These are phyloP conservation scores for Pluteus cervinus DNA, from an alignment of 768 basidiomycete species.

Conservation along the genomic window DNA sequence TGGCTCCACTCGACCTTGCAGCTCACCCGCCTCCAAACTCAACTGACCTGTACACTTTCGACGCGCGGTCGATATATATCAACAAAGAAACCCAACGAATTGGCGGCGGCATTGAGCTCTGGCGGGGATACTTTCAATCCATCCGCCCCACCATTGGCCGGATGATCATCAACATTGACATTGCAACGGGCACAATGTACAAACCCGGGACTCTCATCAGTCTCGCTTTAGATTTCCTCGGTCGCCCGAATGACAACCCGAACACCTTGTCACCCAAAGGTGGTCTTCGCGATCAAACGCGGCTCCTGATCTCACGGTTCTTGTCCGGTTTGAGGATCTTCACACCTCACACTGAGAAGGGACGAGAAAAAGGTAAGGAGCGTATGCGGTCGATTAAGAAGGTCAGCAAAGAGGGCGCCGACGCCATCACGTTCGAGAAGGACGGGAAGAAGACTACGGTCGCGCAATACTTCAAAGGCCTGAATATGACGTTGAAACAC, in stretches of 20 bases:
- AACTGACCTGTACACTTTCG: conserved; percentile 63
- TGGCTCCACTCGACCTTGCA: no score
- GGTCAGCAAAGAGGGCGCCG: conserved; percentile 45
- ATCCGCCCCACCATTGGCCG: conserved; percentile 59
- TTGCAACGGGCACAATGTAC: conserved; percentile 74
- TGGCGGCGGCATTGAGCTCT: conserved; percentile 60
- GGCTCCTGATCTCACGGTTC: conserved; percentile 33
- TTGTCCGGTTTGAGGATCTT: conserved; percentile 28
- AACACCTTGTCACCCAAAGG: conserved; percentile 23
- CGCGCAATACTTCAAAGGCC: conserved; percentile 13
- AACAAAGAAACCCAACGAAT: conserved; percentile 43
- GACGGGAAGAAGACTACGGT: conserved; percentile 30
- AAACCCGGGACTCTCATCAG: conserved; percentile 53
- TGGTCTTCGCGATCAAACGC: conserved; percentile 42
- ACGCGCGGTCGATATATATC: conserved; percentile 72
- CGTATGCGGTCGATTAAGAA: conserved; percentile 46
- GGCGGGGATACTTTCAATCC: conserved; percentile 81
- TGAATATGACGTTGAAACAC: conserved; percentile 28
- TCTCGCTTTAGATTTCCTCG: conserved; percentile 52
- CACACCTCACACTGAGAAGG: no score
- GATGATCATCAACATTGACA: conserved; percentile 72
- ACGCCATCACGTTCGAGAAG: conserved; percentile 41
- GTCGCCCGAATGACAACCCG: conserved; percentile 10
- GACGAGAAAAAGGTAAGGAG: no score
- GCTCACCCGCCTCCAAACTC: no score